Conservation (phyloP, 352 stramenopile species). For the Pythium phragmitis region DNA sequence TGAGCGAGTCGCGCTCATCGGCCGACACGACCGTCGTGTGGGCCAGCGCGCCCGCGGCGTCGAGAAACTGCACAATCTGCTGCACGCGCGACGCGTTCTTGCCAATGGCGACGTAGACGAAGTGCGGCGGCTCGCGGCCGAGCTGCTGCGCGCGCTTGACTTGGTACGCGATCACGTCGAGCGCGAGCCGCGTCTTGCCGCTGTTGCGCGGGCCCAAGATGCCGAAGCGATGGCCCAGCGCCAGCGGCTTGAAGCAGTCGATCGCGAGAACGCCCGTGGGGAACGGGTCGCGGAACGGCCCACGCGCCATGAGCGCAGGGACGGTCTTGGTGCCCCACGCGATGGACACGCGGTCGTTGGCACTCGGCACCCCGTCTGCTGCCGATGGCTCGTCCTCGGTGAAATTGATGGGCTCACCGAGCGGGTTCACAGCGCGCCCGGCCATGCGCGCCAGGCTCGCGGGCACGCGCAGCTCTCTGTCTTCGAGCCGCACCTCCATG, state of each 20-base stretch:
- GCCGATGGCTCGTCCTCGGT: conserved; percentile 4
- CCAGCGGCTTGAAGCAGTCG: conserved; percentile 78
- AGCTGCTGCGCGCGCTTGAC: conserved; percentile 32
- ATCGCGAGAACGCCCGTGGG: conserved; percentile 66
- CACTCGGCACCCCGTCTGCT: conserved; percentile 8
- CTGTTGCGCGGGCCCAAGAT: conserved; percentile 65
- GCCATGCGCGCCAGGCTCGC: conserved; percentile 45
- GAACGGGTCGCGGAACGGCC: conserved; percentile 48
- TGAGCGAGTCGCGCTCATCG: conserved; percentile 61
- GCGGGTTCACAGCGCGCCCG: conserved; percentile 47
- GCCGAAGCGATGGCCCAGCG: conserved; percentile 64
- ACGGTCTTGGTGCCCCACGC: conserved; percentile 62
- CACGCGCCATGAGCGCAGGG: conserved; percentile 59
- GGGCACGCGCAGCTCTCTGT: conserved; percentile 47
- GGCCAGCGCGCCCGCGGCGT: conserved; percentile 37
- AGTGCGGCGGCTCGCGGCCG: conserved; percentile 46
- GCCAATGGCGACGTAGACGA: conserved; percentile 77
- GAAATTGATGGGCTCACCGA: conserved; percentile 42
- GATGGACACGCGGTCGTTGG: conserved; percentile 42
- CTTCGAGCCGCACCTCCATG: conserved; percentile 63
- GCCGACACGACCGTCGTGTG: conserved; percentile 72
- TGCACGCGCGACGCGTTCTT: conserved; percentile 58
- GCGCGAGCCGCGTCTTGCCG: conserved; percentile 67
- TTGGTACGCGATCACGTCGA: conserved; percentile 69
- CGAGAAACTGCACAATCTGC: conserved; percentile 62